Percentiles rank a stretch among this genome's conserved stretches.
Conservation (phyloP, 495 filamentous ascomycete species). For the Elasticomyces elasticus region DNA sequence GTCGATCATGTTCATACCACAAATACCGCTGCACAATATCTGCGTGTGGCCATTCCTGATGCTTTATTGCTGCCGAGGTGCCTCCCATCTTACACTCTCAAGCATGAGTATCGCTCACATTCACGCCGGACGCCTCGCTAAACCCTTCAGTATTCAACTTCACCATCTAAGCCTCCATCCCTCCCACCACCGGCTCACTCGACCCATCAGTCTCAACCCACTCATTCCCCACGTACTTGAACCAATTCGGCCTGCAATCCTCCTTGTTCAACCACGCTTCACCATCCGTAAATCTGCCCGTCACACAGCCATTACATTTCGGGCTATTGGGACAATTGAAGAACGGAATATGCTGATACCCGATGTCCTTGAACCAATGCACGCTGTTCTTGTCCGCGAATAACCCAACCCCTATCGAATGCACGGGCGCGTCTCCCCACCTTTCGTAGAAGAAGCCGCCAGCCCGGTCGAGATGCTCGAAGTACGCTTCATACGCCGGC, state of each 20-base stretch:
- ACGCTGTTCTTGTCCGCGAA: constrained; percentile 87
- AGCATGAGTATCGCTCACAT: too few species aligned
- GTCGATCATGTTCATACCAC: too few species aligned
- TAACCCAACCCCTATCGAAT: constrained; percentile 86
- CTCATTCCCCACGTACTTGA: constrained; percentile 81
- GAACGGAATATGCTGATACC: constrained; percentile 96
- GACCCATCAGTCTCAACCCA: constrained; percentile 30
- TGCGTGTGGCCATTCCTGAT: too few species aligned
- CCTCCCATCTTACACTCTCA: too few species aligned
- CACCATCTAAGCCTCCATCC: neutral
- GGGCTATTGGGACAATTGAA: constrained; percentile 96
- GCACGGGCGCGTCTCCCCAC: constrained; percentile 97
- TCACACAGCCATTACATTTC: constrained; percentile 81
- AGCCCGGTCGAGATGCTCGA: constrained; percentile 85
- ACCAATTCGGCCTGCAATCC: constrained; percentile 94
- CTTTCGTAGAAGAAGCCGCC: constrained; percentile 99
- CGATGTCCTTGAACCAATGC: constrained; percentile 99
- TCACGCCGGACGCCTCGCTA: neutral
- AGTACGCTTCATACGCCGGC: constrained; percentile 86
- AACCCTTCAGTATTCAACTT: neutral
- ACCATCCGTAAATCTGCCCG: constrained; percentile 80
- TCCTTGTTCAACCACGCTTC: constrained; percentile 74
- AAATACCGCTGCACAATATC: too few species aligned
- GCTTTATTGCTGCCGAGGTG: too few species aligned
- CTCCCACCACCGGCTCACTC: neutral